Conservation (phyloP, 495 filamentous ascomycete genomes). For the Daldinia loculata region DNA sequence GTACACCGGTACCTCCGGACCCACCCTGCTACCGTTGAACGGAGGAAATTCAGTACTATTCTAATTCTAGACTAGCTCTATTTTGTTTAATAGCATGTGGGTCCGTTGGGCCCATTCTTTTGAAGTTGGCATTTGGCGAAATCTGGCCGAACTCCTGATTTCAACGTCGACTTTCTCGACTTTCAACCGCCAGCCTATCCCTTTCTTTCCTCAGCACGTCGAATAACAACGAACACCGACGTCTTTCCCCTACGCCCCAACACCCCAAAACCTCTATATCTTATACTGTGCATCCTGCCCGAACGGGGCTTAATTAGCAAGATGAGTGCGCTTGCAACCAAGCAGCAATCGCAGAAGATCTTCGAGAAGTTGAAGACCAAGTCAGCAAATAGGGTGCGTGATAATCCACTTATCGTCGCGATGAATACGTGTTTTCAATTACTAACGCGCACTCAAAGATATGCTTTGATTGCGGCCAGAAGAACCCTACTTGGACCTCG, state of each 20-base stretch:
- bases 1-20: background rate
- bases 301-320: slow-evolving; percentile 49
- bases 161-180: slow-evolving; percentile 65
- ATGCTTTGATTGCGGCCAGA: slow-evolving; percentile 96
- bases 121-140: slow-evolving; percentile 43
- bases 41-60: background rate
- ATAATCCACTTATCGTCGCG: slow-evolving; percentile 11
- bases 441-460: slow-evolving; percentile 63
- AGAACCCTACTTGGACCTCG: slow-evolving; percentile 98
- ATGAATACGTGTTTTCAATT: background rate
- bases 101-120: slow-evolving; percentile 13
- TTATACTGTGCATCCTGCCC: slow-evolving; percentile 1
- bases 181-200: slow-evolving; percentile 53
- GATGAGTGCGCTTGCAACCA: slow-evolving; percentile 85
- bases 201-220: slow-evolving; percentile 62
- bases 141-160: slow-evolving; percentile 59
- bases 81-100: slow-evolving; percentile 9
- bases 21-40: background rate
- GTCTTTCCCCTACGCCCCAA: background rate
- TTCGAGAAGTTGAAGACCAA: slow-evolving; percentile 97
- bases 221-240: background rate
- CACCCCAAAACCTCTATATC: background rate
- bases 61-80: slow-evolving; percentile 15
- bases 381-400: slow-evolving; percentile 87
- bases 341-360: slow-evolving; percentile 94